Conservation (phyloP, 2,329 filamentous ascomycete species). For the Aspergillus alliaceus region DNA sequence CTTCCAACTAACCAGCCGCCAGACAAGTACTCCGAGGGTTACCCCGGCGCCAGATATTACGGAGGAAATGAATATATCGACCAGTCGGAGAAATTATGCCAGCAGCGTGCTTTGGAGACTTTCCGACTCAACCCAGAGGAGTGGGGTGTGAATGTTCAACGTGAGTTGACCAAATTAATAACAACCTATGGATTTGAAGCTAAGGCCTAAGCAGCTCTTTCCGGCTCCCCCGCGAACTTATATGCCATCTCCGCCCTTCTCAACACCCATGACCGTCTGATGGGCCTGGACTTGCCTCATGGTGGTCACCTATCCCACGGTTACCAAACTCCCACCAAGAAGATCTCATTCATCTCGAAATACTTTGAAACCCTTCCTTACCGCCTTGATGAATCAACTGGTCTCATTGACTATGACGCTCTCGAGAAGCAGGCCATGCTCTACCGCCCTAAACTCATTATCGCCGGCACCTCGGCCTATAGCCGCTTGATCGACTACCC, state of each 20-base stretch:
- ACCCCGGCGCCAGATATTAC: conserved; percentile 94
- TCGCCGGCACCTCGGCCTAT: conserved; percentile 97
- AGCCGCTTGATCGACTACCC: conserved; percentile 96
- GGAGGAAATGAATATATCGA: conserved; percentile 97
- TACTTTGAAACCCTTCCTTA: conserved; percentile 99
- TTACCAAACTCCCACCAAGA: conserved; percentile 93
- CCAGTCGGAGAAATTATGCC: conserved; percentile 82
- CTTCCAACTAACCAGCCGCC: conserved; percentile 28
- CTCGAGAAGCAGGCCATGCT: conserved; percentile 87
- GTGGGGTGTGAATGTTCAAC: conserved; percentile 97
- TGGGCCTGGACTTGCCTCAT: conserved; percentile 94
- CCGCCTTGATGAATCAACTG: conserved; percentile 72
- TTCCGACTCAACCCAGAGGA: conserved; percentile 80
- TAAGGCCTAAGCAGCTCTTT: conserved; percentile 61
- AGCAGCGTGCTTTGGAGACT: conserved; percentile 82
- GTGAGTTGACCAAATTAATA: conserved; percentile 48
- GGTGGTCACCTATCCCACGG: conserved; percentile 95
- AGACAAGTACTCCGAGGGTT: conserved; percentile 99
- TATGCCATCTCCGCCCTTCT: conserved; percentile 94
- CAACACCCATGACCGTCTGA: conserved; percentile 90
- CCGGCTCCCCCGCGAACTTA: conserved; percentile 73
- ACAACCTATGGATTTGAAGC: conserved; percentile 2
- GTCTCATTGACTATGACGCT: conserved; percentile 94
- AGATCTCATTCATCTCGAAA: conserved; percentile 96
- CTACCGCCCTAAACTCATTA: conserved; percentile 93